Evolutionary conservation across 2,329 filamentous ascomycete species (phyloP), one percentile per base, ranked within the genome.

Genomic region (Zelopaecilomyces penicillatus): DNA sequence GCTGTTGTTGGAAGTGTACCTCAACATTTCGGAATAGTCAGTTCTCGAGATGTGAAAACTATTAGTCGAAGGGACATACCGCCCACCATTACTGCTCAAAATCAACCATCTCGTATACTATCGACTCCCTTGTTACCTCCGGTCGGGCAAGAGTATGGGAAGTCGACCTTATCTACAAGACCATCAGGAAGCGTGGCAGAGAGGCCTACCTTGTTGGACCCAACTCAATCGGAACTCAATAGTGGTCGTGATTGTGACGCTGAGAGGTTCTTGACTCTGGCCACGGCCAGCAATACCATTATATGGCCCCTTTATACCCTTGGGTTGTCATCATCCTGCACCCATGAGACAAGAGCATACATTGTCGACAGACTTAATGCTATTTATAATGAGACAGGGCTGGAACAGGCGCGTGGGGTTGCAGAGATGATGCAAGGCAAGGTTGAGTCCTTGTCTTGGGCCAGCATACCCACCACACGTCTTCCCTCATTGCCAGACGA

Each of bases 291-390:
- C 27, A 70, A 72, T 49, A 68, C 68, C 11, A 64, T 73, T 6
- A 65, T 75, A 34, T 74, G 70, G 71, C 72, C 72, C 4, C 60
- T 75, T 4, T 75, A 72, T 44, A 65, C 69, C 8, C 64, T 71
- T 6, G 72, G 71, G 43, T 66, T 71, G 55, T 72, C 70, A 19
- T 69, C 69, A 1, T 66, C 64, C 3, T 73, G 70, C 47, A 63
- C 64, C 1, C 50, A 55, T 3, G 59, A 65, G 39, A 66, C 66
- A 51, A 67, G 65, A 39, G 56, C 61, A 3, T 75, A 73, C 38
- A 66, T 70, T 2, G 56, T 74, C 10, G 64, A 66, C 12, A 60
- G 71, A n/a, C 57, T 75, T 34, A 55, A 63, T 37, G 66, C 66
- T 7, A 65, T 75, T 27, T 65, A 68, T 44, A 58, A 61, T 38